Percentiles rank a stretch among this genome's conserved stretches.
Conservation (phyloP, 257 asterid species). For the Solanum piurae region DNA sequence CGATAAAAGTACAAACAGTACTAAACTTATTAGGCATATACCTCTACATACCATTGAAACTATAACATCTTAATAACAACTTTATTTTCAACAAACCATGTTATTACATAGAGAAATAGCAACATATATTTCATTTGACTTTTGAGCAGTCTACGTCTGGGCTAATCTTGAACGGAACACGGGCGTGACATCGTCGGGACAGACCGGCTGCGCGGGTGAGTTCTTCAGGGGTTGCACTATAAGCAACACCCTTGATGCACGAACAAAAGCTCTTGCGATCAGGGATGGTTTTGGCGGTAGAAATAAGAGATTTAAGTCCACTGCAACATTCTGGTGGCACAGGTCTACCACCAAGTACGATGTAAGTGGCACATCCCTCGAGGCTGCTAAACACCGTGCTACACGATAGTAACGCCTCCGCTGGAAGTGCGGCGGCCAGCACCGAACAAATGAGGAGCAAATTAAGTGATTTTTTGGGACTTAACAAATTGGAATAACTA, state of each 20-base stretch:
- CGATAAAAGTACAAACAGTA: not conserved
- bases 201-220: not conserved
- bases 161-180: not conserved
- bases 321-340: not conserved
- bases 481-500: not conserved
- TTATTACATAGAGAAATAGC: not conserved
- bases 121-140: not conserved
- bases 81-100: not conserved
- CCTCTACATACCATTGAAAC: not conserved
- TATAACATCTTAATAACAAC: not conserved
- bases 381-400: not conserved
- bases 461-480: not conserved
- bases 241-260: not conserved
- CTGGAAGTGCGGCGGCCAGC: not conserved
- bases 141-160: not conserved
- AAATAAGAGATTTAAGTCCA: not conserved
- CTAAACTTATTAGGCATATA: not conserved
- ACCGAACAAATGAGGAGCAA: not conserved
- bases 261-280: conserved; percentile 9
- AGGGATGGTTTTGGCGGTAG: not conserved
- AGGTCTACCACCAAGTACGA: not conserved
- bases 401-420: conserved; percentile 5
- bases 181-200: not conserved
- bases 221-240: not conserved
- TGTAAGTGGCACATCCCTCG: conserved; percentile 1